Evolutionary conservation across 2,329 filamentous ascomycete genomes (phyloP), one percentile per base, ranked within the genome.

Genomic region (Calonectria hawksworthii): DNA sequence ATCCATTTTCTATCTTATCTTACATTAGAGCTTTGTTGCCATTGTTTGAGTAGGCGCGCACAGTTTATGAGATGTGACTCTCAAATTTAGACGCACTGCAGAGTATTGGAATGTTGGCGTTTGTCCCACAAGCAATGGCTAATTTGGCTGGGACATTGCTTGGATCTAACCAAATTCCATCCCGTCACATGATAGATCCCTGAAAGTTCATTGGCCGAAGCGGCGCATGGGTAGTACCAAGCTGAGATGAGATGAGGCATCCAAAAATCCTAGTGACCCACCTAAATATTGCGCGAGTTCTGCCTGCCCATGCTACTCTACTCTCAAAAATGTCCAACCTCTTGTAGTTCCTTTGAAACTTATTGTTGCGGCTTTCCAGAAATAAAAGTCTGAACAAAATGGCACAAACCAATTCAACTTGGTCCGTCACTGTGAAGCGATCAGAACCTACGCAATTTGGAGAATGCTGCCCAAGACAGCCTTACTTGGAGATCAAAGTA

Each of bases 381-480:
- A 14, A 11, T 4, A 32, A 18, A 32, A 32, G 28, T 6, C 14
- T 10, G 8, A 3, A 10, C 6, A 32, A 21, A 54, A 54, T 54
- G 51, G 28, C 51, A 1, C 13, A 32, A 54, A 21, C 4, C 13
- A 32, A 18, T 6, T 16, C 63, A 8, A 66, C 63, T 18, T 66
- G 63, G 63, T 66, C 63, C 1, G 30, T 51, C 28, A 50, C 44
- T 0, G n/a, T 51, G 7, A 32, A 47, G 21, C 44, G 63, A 32
- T 51, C 63, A 18, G 63, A 47, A 26, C 28, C 23, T 44, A 14
- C 28, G 18, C 38, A 66, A 26, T 47, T 66, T 6, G 63, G 63
- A 9, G 63, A 66, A 66, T 66, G 63, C 28, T 66, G 63, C 44
- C 63, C 63, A 16, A 66, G 63, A n/a, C 41, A 51, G 32, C 63